Base-by-base conservation (phyloP, 2,329 filamentous ascomycete genomes). In the Raffaelea arxii region DNA sequence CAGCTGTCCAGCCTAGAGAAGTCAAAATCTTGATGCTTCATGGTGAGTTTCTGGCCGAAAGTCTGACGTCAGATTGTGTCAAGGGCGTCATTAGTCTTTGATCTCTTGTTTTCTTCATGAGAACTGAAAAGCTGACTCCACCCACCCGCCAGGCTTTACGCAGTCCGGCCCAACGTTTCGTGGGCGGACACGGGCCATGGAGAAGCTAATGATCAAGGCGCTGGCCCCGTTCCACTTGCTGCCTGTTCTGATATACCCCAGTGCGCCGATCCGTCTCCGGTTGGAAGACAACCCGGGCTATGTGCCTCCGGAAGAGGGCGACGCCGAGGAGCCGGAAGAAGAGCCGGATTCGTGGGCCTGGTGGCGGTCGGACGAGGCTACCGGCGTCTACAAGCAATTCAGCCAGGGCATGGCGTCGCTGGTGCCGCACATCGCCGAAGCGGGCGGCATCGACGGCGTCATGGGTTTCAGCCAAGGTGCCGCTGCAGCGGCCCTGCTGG, bases 111-210 rank as follows among this genome's bases (percentile, higher is more conserved):
- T n/a, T n/a, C n/a, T n/a, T n/a, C n/a, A n/a, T n/a, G n/a, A n/a
- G n/a, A n/a, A n/a, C n/a, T n/a, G n/a, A n/a, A n/a, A n/a, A n/a
- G n/a, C n/a, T n/a, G n/a, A n/a, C n/a, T n/a, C 10, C 12, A 14
- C 24, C 21, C 22, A n/a, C 44, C 35, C 39, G 32, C 11, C 47
- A 82, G 85, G 91, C 64, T 96, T 82, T 75, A 95, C 91, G 7
- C 91, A 97, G 71, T 94, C 86, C 24, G 89, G 90, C 4, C 65
- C 82, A 4, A 71, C 89, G 52, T 96, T 96, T 76, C 83, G 80
- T 61, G 78, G 83, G 63, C 96, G 96, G 69, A 94, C 87, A 40
- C 86, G 88, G 62, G 87, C 87, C 11, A 72, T 96, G 1, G 80
- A 89, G 56, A 95, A 96, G 64, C 71, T 82, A 46, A 75, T 96